Percentiles rank a stretch among this genome's conserved stretches.
Conservation (phyloP, 192 early-diverging fungal genomes). For the Coemansia sp. region DNA sequence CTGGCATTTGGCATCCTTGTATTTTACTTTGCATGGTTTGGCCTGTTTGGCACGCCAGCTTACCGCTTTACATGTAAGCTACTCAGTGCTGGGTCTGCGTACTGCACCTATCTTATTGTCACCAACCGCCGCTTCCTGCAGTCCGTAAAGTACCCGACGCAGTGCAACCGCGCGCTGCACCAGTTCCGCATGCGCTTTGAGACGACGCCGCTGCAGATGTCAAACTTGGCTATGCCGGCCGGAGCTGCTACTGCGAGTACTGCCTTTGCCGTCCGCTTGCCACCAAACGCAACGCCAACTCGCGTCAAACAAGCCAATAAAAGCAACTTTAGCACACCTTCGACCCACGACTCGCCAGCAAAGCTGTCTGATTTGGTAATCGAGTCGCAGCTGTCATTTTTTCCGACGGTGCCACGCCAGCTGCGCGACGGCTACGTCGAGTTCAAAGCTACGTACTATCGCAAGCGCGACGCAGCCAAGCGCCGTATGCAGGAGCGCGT, state of each 20-base stretch:
- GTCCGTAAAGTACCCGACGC: conserved; percentile 48
- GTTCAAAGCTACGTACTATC: conserved; percentile 54
- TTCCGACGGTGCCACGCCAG: conserved; percentile 54
- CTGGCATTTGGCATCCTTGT: conserved; percentile 48
- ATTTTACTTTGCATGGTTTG: conserved; percentile 56
- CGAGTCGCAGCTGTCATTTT: conserved; percentile 54
- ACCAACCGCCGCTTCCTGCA: conserved; percentile 52
- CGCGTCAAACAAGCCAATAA: background rate
- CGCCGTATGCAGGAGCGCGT: conserved; percentile 46
- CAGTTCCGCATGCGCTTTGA: conserved; percentile 55
- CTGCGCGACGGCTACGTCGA: conserved; percentile 50
- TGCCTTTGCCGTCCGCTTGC: background rate
- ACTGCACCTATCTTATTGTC: conserved; percentile 55
- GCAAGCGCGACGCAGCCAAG: conserved; percentile 50
- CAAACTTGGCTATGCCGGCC: conserved; percentile 15
- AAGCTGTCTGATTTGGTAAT: background rate
- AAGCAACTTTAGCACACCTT: background rate
- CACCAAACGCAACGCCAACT: background rate
- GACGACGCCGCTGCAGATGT: conserved; percentile 31
- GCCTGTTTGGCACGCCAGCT: conserved; percentile 42
- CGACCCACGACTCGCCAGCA: background rate
- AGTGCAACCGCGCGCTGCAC: conserved; percentile 56
- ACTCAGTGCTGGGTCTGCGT: conserved; percentile 50
- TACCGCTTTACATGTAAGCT: conserved; percentile 53
- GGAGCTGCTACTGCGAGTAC: conserved; percentile 7